phyloP scores from a whole-genome alignment of 2,329 filamentous ascomycete genomes.

The Periconia digitata region DNA sequence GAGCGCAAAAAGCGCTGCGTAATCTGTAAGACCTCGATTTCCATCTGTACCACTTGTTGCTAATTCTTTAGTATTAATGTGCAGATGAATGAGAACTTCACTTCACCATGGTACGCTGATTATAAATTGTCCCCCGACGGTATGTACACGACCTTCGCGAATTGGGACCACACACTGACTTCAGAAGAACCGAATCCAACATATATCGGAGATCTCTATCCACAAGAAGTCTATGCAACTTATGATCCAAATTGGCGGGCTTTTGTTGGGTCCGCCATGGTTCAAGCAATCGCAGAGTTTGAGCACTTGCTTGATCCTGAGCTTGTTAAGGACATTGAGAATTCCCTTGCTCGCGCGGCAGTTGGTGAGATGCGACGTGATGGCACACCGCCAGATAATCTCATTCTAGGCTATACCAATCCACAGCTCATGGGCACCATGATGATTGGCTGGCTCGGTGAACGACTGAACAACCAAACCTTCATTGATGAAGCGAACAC shows the following conservation, averaged over 20 bases:
- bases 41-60: slow-evolving; percentile 28
- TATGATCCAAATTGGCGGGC: slow-evolving; percentile 65
- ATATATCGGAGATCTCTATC: neutral
- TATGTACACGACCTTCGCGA: no score
- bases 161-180: no score
- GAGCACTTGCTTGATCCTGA: slow-evolving; percentile 41
- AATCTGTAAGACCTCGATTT: slow-evolving; percentile 46
- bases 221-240: slow-evolving; percentile 45
- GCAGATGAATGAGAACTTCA: slow-evolving; percentile 5
- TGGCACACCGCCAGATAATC: neutral
- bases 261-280: slow-evolving; percentile 58
- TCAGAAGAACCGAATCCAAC: neutral
- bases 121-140: slow-evolving; percentile 21
- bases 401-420: neutral
- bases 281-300: slow-evolving; percentile 59
- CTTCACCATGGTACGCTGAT: slow-evolving; percentile 7
- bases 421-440: neutral
- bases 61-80: slow-evolving; percentile 33
- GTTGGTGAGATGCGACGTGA: neutral
- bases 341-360: neutral
- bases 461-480: slow-evolving; percentile 54
- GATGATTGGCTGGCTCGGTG: slow-evolving; percentile 3
- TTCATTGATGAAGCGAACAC: slow-evolving; percentile 48
- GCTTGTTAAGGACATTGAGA: neutral
- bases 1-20: slow-evolving; percentile 41